Evolutionary conservation across 2,329 filamentous ascomycete genomes (phyloP).

Genomic region (Talaromyces sp.): DNA sequence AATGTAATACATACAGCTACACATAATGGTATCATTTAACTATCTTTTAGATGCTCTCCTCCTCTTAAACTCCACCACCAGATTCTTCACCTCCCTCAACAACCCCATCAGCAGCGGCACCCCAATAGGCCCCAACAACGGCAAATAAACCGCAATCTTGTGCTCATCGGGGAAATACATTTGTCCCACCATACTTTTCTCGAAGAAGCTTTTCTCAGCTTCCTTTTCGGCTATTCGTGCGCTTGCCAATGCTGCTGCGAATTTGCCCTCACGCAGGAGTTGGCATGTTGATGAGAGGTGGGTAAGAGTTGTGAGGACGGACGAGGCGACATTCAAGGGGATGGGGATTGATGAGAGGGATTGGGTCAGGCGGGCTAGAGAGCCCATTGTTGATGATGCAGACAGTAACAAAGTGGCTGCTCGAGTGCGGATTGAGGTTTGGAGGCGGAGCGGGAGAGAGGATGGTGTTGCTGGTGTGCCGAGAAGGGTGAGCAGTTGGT

Average conservation of each 20-base stretch:
- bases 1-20: neutral
- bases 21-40: conserved; percentile 5
- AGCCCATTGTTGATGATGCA: conserved; percentile 90
- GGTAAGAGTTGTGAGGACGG: conserved; percentile 73
- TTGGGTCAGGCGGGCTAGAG: conserved; percentile 76
- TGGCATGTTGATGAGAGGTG: conserved; percentile 76
- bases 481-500: conserved; percentile 82
- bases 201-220: conserved; percentile 92
- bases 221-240: conserved; percentile 82
- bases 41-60: conserved; percentile 18
- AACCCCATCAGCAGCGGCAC: conserved; percentile 83
- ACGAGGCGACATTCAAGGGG: conserved; percentile 78
- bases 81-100: conserved; percentile 71
- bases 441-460: conserved; percentile 79
- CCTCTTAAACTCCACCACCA: conserved; percentile 33
- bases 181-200: conserved; percentile 98
- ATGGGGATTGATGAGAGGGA: conserved; percentile 89
- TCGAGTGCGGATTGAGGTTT: conserved; percentile 79
- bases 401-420: conserved; percentile 81
- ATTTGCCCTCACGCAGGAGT: conserved; percentile 60
- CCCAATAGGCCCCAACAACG: conserved; percentile 82
- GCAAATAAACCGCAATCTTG: conserved; percentile 93
- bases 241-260: conserved; percentile 68
- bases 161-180: conserved; percentile 99
- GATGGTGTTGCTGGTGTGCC: conserved; percentile 74